Conservation (phyloP, 768 basidiomycete species). For the Dentipellis fragilis region DNA sequence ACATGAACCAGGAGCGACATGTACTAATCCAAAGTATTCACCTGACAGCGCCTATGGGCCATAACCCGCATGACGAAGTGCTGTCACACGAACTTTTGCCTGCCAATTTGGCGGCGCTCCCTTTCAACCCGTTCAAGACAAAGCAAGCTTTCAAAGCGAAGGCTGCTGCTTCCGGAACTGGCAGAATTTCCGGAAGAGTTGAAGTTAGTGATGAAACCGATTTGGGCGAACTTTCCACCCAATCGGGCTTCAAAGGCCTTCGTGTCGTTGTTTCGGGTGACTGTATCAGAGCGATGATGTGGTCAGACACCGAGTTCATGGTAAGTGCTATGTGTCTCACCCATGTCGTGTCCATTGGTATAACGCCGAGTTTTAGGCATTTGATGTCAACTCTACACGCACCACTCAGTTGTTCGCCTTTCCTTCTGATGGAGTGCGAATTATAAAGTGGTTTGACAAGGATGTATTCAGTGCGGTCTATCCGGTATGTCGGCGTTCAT, state of each 20-base stretch:
- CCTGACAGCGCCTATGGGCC: not conserved
- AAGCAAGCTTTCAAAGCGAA: not conserved
- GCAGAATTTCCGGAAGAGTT: not conserved
- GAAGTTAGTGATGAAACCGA: not conserved
- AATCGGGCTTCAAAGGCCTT: not conserved
- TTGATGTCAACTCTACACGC: not conserved
- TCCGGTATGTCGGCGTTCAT: conserved; percentile 11
- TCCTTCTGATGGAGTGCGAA: not conserved
- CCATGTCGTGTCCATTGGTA: not conserved
- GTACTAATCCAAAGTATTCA: conserved; percentile 28
- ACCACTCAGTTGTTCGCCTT: not conserved
- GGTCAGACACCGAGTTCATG: not conserved
- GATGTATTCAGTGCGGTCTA: conserved; percentile 12
- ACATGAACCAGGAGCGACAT: conserved; percentile 31
- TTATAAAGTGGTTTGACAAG: conserved; percentile 7
- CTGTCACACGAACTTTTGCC: not conserved
- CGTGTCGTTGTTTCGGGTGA: not conserved
- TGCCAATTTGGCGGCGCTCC: not conserved
- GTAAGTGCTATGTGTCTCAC: not conserved
- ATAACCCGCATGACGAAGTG: not conserved
- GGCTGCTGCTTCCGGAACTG: not conserved
- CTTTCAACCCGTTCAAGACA: not conserved
- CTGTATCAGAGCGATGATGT: not conserved
- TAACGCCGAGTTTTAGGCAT: not conserved
- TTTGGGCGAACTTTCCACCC: not conserved